A percentile compares a stretch with the other conserved stretches of the same genome.
phyloP scores from a whole-genome alignment of 2,329 filamentous ascomycete genomes.

The Botrytis deweyae region DNA sequence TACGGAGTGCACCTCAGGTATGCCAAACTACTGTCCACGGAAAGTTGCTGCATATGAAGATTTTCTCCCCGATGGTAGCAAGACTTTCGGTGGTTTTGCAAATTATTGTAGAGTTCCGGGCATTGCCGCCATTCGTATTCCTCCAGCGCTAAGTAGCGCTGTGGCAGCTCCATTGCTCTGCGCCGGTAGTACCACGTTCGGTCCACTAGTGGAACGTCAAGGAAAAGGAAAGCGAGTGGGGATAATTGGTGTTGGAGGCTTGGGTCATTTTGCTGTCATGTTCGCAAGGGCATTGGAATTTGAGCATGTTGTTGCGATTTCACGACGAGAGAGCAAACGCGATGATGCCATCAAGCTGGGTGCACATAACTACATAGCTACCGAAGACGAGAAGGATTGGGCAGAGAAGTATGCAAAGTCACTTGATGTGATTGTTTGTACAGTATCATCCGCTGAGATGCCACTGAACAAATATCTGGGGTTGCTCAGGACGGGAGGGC shows the following conservation, averaged over 20 bases:
- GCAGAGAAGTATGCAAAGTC: constrained; percentile 50
- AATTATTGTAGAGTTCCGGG: constrained; percentile 52
- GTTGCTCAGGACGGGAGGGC: constrained; percentile 58
- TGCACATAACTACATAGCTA: constrained; percentile 56
- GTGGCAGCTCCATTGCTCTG: constrained; percentile 69
- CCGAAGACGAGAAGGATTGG: constrained; percentile 57
- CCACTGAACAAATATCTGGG: constrained; percentile 60
- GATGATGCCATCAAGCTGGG: constrained; percentile 62
- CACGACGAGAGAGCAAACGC: constrained; percentile 57
- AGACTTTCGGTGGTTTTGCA: constrained; percentile 36
- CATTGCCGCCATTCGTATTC: constrained; percentile 61
- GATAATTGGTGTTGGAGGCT: constrained; percentile 62
- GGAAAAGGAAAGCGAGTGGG: constrained; percentile 71
- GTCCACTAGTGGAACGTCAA: constrained; percentile 64
- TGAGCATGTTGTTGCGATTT: constrained; percentile 63
- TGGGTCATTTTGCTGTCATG: constrained; percentile 72
- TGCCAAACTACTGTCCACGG: constrained; percentile 19
- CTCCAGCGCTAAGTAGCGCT: constrained; percentile 50
- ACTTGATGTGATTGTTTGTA: constrained; percentile 60
- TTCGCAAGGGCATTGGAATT: constrained; percentile 70
- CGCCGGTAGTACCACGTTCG: constrained; percentile 72
- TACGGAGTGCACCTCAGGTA: background rate
- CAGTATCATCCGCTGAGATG: constrained; percentile 58
- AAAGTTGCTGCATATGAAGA: constrained; percentile 14
- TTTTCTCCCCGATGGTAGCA: constrained; percentile 7